A percentile compares a stretch with the other conserved stretches of the same genome.
phyloP scores from a whole-genome alignment of 495 filamentous ascomycete genomes.

The Peziza echinospora region DNA sequence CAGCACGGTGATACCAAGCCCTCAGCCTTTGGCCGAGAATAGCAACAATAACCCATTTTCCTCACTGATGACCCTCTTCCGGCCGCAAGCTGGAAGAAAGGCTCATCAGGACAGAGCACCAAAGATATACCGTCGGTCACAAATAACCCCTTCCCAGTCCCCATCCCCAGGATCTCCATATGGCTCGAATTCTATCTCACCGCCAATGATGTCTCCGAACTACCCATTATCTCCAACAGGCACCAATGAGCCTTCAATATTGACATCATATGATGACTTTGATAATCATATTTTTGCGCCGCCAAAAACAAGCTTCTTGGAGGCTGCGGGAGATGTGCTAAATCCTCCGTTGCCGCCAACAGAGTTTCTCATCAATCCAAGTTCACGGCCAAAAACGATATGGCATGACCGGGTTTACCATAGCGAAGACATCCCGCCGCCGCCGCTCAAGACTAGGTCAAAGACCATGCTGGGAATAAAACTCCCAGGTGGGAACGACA shows the following conservation, averaged over 20 bases:
- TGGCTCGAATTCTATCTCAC: too few relatives aligned
- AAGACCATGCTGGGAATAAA: conserved; percentile 20
- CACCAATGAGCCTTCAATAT: conserved; percentile 6
- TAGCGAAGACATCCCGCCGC: conserved; percentile 76
- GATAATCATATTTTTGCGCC: conserved; percentile 32
- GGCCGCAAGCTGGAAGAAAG: conserved; percentile 21
- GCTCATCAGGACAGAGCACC: conserved; percentile 27
- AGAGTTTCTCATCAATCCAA: conserved; percentile 62
- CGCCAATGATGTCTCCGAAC: conserved; percentile 7
- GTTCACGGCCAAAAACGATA: conserved; percentile 69
- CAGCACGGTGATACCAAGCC: too few relatives aligned
- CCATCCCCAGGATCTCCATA: background rate
- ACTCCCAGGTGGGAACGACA: too few relatives aligned
- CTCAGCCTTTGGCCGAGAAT: background rate
- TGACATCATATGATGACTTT: conserved; percentile 19
- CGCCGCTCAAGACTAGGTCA: conserved; percentile 35
- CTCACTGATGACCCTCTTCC: conserved; percentile 43
- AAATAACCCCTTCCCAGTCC: conserved; percentile 30
- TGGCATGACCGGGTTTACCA: conserved; percentile 95
- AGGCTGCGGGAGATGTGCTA: conserved; percentile 77
- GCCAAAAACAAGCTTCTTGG: conserved; percentile 83
- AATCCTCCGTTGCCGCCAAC: conserved; percentile 68
- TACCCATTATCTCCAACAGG: conserved; percentile 3
- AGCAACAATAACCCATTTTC: conserved; percentile 27
- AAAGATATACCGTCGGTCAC: conserved; percentile 60